Conservation (phyloP, 176 grass and related monocot species). For the Zea luxurians region DNA sequence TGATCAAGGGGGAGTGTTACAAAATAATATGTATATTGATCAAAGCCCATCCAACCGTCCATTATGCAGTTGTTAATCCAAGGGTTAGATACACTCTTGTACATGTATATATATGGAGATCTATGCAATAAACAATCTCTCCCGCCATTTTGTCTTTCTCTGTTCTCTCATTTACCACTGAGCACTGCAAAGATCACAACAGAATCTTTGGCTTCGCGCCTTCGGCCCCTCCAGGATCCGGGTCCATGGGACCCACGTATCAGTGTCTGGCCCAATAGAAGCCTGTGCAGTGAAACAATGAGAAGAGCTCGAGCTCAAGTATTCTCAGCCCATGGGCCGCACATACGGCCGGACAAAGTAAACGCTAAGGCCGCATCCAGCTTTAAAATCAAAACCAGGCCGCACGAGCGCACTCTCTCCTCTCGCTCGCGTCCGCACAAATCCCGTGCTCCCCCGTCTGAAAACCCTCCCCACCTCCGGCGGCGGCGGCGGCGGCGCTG, state of each 20-base stretch:
- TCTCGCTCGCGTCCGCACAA: background rate
- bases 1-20: too few species aligned
- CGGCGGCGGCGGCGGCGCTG: conserved; percentile 22
- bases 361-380: background rate
- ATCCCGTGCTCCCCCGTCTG: conserved; percentile 37
- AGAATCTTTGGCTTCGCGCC: too few species aligned
- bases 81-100: too few species aligned
- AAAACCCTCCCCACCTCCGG: conserved; percentile 42
- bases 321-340: background rate
- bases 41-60: too few species aligned
- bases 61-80: too few species aligned
- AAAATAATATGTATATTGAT: too few species aligned
- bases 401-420: conserved; percentile 14
- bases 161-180: too few species aligned
- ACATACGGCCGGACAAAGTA: background rate
- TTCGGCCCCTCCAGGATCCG: too few species aligned
- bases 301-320: background rate
- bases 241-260: background rate
- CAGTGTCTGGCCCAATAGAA: background rate
- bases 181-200: too few species aligned
- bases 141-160: too few species aligned
- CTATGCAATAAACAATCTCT: too few species aligned
- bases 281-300: background rate
- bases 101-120: too few species aligned
- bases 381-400: conserved; percentile 21